Evolutionary conservation across 805 yeast genomes (phyloP).

Genomic region (Hanseniaspora singularis): DNA sequence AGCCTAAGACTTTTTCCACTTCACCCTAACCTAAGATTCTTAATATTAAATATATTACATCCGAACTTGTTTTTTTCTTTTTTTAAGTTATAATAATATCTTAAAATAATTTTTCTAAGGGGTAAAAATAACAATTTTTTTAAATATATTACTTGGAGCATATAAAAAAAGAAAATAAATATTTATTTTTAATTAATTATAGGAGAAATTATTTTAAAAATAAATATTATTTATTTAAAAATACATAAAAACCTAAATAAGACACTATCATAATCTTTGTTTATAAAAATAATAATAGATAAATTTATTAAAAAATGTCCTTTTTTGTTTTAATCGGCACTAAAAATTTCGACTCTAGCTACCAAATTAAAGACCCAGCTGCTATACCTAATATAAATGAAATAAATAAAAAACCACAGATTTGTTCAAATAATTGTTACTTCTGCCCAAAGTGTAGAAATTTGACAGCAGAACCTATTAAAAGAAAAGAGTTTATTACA

Average conservation of each 20-base stretch:
- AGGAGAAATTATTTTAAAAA: too few relatives aligned
- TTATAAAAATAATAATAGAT: not conserved
- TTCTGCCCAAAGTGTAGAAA: slow-evolving; percentile 53
- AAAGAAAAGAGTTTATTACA: slow-evolving; percentile 42
- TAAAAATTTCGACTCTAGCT: slow-evolving; percentile 26
- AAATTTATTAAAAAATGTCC: slow-evolving; percentile 15
- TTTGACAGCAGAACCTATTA: slow-evolving; percentile 40
- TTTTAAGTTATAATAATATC: too few relatives aligned
- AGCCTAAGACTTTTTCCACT: too few relatives aligned
- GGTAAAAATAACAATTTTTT: too few relatives aligned
- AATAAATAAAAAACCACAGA: slow-evolving; percentile 3
- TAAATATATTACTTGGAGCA: too few relatives aligned
- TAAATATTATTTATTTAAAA: too few relatives aligned
- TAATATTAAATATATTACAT: too few relatives aligned
- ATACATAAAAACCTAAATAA: not conserved
- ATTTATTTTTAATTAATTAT: too few relatives aligned
- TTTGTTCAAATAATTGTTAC: slow-evolving; percentile 20
- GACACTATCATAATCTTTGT: not conserved
- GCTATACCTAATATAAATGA: slow-evolving; percentile 4
- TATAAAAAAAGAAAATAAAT: too few relatives aligned
- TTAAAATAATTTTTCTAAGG: too few relatives aligned
- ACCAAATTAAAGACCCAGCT: slow-evolving; percentile 19
- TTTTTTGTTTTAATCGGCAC: slow-evolving; percentile 30
- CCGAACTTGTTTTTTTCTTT: too few relatives aligned
- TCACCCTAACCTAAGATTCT: too few relatives aligned